phyloP scores from a whole-genome alignment of 176 grass and related monocot genomes.

The Avena eriantha region DNA sequence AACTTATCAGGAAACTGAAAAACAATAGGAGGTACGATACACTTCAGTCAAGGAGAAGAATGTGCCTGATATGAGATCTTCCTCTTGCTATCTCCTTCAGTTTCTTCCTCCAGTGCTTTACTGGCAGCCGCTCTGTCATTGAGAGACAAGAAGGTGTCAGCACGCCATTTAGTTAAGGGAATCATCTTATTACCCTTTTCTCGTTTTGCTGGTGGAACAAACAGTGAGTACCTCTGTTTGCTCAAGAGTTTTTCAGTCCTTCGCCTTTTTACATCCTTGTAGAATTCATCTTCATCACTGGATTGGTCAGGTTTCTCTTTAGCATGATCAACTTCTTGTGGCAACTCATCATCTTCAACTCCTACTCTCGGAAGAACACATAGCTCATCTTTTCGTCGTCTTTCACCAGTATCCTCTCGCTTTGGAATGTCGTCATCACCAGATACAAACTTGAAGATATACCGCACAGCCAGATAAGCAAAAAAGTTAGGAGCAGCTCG shows the following conservation, averaged over 20 bases:
- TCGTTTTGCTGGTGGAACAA: background rate
- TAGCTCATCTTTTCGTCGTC: conserved; percentile 69
- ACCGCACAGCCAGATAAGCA: background rate
- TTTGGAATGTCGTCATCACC: conserved; percentile 95
- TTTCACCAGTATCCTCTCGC: conserved; percentile 80
- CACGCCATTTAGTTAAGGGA: conserved; percentile 13
- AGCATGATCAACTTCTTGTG: conserved; percentile 35
- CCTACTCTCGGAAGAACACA: conserved; percentile 70
- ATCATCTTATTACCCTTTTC: background rate
- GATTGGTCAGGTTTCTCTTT: conserved; percentile 36
- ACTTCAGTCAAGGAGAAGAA: background rate
- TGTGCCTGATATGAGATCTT: conserved; percentile 57
- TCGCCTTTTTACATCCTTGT: conserved; percentile 62
- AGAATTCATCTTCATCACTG: conserved; percentile 74
- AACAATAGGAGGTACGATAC: background rate
- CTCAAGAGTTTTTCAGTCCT: conserved; percentile 56
- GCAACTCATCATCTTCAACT: conserved; percentile 48
- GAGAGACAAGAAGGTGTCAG: conserved; percentile 16
- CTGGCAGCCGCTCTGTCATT: conserved; percentile 46
- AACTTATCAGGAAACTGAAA: background rate
- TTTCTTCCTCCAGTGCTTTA: conserved; percentile 45
- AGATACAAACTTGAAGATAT: conserved; percentile 57
- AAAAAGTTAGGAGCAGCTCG: background rate
- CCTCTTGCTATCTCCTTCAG: conserved; percentile 78
- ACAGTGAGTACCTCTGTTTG: conserved; percentile 62